Base-by-base conservation (phyloP, 2,329 filamentous ascomycete genomes). In the Colletotrichum navitas region DNA sequence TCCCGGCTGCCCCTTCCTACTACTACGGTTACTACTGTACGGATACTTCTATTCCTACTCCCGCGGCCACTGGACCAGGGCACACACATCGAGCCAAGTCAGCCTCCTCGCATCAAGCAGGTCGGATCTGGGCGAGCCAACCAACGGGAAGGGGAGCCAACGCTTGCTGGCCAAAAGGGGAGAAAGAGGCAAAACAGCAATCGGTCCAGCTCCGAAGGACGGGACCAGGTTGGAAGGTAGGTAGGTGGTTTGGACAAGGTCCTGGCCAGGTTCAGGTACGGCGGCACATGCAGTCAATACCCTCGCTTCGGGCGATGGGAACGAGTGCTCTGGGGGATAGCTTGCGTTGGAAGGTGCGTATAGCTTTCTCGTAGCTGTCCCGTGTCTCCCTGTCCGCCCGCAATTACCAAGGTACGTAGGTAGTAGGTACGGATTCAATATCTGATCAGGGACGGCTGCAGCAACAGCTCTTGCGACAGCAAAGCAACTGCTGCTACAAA, bases 191-290 rank as follows among this genome's bases (percentile, higher is more conserved):
- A 62, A 66, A 66, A 26, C 32, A 52, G 45, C 32, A 62, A 62
- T 51, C 45, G 32, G 59, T 10, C 59, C 59, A 62, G 34, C 34
- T 62, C 59, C 45, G 47, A 62, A 21, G 41, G n/a, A 51, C 45
- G 59, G 36, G 45, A 51, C 59, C 34, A 84, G 54, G 54, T 56
- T 24, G 54, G 54, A 34, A 56, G 34, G 54, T 62, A 61, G 39
- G 3, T 14, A 41, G 39, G 5, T 39, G 11, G 36, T 39, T 24
- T 39, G 45, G 36, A 32, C 59, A 62, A 62, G 59, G 65, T 63
- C 29, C 47, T 26, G 34, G 54, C 39, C 51, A 56, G 60, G 54
- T 43, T 59, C 61, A 66, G 67, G 62, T 69, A 39, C 67, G 43
- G 63, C 29, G 62, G 63, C 67, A 67, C 63, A 70, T 66, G 63